Percentiles rank a stretch among this genome's conserved stretches.
phyloP scores from a whole-genome alignment of 148 eudicot species.

The Pouteria glomerata region DNA sequence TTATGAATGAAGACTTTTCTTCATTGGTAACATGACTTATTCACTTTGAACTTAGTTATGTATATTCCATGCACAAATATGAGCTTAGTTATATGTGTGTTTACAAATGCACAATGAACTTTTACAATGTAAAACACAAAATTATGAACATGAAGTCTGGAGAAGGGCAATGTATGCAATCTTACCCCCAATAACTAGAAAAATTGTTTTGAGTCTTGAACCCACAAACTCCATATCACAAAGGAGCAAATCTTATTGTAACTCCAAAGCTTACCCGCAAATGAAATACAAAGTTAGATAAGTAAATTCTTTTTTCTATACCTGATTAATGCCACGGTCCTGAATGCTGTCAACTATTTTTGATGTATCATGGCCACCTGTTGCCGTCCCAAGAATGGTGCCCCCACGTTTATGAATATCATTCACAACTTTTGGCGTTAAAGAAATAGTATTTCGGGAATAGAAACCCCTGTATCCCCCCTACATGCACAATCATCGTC shows the following conservation, averaged over 20 bases:
- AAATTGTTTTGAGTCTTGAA: too few relatives aligned
- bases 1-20: too few relatives aligned
- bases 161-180: too few relatives aligned
- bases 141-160: too few relatives aligned
- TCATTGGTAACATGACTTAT: too few relatives aligned
- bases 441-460: slow-evolving; percentile 16
- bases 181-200: too few relatives aligned
- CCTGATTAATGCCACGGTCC: slow-evolving; percentile 22
- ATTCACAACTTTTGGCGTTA: slow-evolving; percentile 14
- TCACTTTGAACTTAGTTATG: too few relatives aligned
- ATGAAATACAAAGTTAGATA: background rate
- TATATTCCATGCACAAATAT: background rate
- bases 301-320: slow-evolving; percentile 3
- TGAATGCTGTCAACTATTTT: slow-evolving; percentile 26
- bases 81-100: background rate
- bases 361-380: slow-evolving; percentile 7
- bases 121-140: background rate
- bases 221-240: too few relatives aligned
- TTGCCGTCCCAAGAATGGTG: slow-evolving; percentile 19
- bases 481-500: slow-evolving; percentile 10
- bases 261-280: too few relatives aligned
- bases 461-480: slow-evolving; percentile 24
- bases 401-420: slow-evolving; percentile 24
- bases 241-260: too few relatives aligned
- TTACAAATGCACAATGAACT: background rate